Evolutionary conservation across 2,329 filamentous ascomycete genomes (phyloP).

Genomic region (Sporothrix luriei): DNA sequence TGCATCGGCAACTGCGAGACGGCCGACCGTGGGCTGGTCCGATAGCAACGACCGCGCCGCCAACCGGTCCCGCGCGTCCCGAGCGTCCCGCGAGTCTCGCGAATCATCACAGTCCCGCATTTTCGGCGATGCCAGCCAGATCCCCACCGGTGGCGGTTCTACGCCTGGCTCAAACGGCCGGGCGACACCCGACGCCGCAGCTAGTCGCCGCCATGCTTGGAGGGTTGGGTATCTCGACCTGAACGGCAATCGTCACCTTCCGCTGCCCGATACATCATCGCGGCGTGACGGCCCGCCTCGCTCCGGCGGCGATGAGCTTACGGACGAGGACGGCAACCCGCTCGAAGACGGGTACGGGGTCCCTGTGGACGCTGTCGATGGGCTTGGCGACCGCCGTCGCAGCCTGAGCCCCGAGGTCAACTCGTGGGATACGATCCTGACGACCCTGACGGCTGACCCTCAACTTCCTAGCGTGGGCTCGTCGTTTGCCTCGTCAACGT

Average conservation of each 20-base stretch:
- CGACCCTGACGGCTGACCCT: constrained; percentile 78
- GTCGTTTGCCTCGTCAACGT: constrained; percentile 74
- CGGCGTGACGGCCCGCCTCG: neutral
- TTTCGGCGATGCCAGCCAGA: constrained; percentile 28
- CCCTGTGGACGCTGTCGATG: constrained; percentile 55
- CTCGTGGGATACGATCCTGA: constrained; percentile 79
- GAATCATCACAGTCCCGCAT: constrained; percentile 29
- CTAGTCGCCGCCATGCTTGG: constrained; percentile 17
- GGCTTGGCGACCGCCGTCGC: constrained; percentile 80
- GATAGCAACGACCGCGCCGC: constrained; percentile 18
- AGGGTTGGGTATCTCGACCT: constrained; percentile 26
- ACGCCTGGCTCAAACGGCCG: neutral
- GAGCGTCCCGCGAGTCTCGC: neutral
- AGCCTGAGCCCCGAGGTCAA: constrained; percentile 74
- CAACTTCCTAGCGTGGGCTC: constrained; percentile 78
- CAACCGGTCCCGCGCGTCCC: constrained; percentile 11
- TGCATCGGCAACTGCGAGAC: constrained; percentile 15
- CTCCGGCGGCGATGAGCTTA: neutral
- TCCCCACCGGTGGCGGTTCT: neutral
- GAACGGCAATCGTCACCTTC: constrained; percentile 26
- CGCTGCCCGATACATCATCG: neutral
- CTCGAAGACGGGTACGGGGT: constrained; percentile 16
- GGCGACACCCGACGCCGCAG: neutral
- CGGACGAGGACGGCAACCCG: constrained; percentile 10
- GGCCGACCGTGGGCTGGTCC: constrained; percentile 29